A percentile compares a stretch with the other conserved stretches of the same genome.
These are phyloP conservation scores for Paratinospora sagittata DNA, from an alignment of 164 flowering plant species.

Conservation along the genomic window DNA sequence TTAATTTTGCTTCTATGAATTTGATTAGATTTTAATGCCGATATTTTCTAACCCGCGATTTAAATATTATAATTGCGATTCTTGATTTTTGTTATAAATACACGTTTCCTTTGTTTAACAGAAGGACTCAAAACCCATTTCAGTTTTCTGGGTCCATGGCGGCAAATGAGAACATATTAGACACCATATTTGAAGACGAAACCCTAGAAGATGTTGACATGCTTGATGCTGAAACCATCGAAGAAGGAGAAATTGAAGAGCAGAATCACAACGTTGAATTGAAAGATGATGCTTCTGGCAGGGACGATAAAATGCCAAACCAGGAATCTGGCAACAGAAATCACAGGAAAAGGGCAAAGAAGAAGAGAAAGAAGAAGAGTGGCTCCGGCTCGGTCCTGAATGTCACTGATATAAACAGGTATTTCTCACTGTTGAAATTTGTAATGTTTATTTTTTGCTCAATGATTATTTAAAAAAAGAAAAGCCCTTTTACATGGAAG, in stretches of 20 bases:
- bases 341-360: conserved; percentile 23
- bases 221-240: conserved; percentile 50
- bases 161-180: conserved; percentile 42
- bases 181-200: conserved; percentile 43
- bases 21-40: too few species aligned
- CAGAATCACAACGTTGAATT: conserved; percentile 11
- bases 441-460: not conserved
- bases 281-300: conserved; percentile 13
- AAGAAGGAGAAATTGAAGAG: conserved; percentile 50
- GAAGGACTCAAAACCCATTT: not conserved
- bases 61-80: not conserved
- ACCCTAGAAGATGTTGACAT: conserved; percentile 59
- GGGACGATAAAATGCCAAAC: conserved; percentile 14
- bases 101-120: not conserved
- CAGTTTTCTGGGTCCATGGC: conserved; percentile 30
- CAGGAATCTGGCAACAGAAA: conserved; percentile 26
- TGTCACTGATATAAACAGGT: conserved; percentile 60
- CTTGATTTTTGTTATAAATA: not conserved
- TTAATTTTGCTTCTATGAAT: too few species aligned
- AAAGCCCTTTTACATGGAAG: too few species aligned
- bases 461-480: not conserved
- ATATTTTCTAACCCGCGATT: not conserved
- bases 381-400: conserved; percentile 19
- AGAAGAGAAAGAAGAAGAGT: conserved; percentile 43
- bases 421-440: not conserved